These are phyloP conservation scores for Lumnitzera littorea DNA, from an alignment of 345 rosid genomes.

Conservation along the genomic window DNA sequence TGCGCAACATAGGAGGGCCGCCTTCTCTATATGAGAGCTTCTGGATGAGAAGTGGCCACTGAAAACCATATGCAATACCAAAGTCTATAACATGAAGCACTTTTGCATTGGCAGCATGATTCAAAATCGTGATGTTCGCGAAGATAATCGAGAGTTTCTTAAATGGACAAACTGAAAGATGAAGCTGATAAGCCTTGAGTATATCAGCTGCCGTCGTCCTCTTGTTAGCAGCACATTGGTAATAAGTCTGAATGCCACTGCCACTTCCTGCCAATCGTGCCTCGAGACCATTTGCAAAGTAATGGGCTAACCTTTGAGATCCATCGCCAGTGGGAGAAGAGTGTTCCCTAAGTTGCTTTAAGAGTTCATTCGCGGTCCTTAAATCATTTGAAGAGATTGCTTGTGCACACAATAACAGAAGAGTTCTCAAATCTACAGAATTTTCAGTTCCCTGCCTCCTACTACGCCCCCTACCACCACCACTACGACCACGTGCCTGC, in stretches of 20 bases:
- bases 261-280: conserved; percentile 55
- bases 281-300: conserved; percentile 77
- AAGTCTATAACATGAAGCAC: conserved; percentile 81
- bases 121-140: conserved; percentile 38
- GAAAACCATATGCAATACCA: conserved; percentile 78
- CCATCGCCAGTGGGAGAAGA: conserved; percentile 65
- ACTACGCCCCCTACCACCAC: conserved; percentile 27
- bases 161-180: conserved; percentile 49
- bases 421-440: conserved; percentile 61
- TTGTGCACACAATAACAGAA: conserved; percentile 68
- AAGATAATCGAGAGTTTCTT: conserved; percentile 50
- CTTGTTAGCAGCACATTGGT: conserved; percentile 20
- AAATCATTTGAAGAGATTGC: conserved; percentile 53
- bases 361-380: conserved; percentile 59
- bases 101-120: conserved; percentile 39
- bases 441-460: conserved; percentile 34
- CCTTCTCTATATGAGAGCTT: conserved; percentile 26
- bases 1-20: conserved; percentile 60
- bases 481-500: conserved; percentile 20
- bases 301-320: conserved; percentile 73
- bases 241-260: conserved; percentile 25
- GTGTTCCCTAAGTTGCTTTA: conserved; percentile 71
- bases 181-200: conserved; percentile 48
- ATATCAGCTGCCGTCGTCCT: conserved; percentile 50
- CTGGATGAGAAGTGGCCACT: conserved; percentile 83